These are phyloP conservation scores for Pyrenula massariospora DNA, from an alignment of 495 filamentous ascomycete genomes.

Conservation along the genomic window DNA sequence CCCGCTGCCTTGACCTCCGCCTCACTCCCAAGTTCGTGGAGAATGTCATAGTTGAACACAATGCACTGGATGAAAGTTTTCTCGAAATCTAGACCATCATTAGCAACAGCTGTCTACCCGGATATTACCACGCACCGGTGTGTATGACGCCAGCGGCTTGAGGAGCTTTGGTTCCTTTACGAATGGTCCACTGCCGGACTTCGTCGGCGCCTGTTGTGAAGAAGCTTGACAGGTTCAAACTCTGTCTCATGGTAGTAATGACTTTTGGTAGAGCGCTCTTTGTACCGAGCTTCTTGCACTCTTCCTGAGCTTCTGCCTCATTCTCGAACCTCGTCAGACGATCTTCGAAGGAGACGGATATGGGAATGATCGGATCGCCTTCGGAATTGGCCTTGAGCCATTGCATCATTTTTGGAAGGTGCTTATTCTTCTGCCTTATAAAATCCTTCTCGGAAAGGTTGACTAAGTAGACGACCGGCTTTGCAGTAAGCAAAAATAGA, in stretches of 20 bases:
- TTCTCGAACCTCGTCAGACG: conserved; percentile 67
- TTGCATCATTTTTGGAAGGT: conserved; percentile 80
- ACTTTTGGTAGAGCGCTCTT: conserved; percentile 89
- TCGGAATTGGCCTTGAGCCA: conserved; percentile 87
- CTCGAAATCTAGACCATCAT: conserved; percentile 65
- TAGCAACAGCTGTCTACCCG: not conserved
- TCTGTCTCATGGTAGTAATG: conserved; percentile 85
- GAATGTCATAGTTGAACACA: conserved; percentile 67
- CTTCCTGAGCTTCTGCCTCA: conserved; percentile 68
- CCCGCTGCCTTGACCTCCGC: conserved; percentile 79
- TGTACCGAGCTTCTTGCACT: conserved; percentile 79
- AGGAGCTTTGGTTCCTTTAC: conserved; percentile 92
- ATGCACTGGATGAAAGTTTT: conserved; percentile 99
- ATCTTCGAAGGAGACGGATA: conserved; percentile 88
- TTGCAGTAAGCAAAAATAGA: conserved; percentile 86
- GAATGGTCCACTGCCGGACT: conserved; percentile 97
- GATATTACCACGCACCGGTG: conserved; percentile 28
- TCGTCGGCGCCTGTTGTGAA: conserved; percentile 97
- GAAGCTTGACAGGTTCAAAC: conserved; percentile 82
- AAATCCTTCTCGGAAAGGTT: conserved; percentile 97
- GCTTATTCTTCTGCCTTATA: conserved; percentile 98
- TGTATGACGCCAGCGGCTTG: conserved; percentile 97
- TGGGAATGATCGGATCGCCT: conserved; percentile 82
- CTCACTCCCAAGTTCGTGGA: conserved; percentile 85
- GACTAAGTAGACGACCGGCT: conserved; percentile 94